A percentile compares a stretch with the other conserved stretches of the same genome.
These are phyloP conservation scores for Cryphonectria nitschkei DNA, from an alignment of 2,329 filamentous ascomycete genomes.

Conservation along the genomic window DNA sequence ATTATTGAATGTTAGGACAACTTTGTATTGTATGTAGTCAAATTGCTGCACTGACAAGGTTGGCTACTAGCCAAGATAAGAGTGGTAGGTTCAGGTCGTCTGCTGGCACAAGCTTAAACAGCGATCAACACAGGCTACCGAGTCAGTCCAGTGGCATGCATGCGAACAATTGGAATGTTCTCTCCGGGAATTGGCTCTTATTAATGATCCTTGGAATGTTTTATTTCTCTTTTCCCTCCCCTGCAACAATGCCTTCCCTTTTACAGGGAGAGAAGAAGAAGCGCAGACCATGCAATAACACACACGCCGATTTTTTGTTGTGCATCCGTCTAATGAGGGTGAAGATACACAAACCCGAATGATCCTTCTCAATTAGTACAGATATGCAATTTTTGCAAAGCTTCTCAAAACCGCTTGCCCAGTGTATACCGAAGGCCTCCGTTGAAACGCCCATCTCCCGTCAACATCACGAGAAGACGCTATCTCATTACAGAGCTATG, in stretches of 20 bases:
- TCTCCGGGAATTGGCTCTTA: background rate
- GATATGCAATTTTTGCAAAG: background rate
- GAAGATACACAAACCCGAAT: background rate
- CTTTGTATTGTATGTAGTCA: too few relatives aligned
- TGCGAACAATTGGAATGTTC: background rate
- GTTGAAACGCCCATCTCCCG: background rate
- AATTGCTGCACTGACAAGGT: too few relatives aligned
- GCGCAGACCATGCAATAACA: background rate
- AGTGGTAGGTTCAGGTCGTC: background rate
- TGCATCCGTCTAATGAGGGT: background rate
- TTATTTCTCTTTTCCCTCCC: too few relatives aligned
- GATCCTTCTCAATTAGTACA: constrained; percentile 1
- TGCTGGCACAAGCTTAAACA: background rate
- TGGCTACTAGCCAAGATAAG: background rate
- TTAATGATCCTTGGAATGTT: background rate
- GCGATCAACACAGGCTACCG: background rate
- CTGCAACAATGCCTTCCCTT: background rate
- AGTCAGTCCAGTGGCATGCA: background rate
- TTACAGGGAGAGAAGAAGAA: background rate
- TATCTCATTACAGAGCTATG: background rate
- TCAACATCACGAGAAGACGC: background rate
- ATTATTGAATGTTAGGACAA: too few relatives aligned
- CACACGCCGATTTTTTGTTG: background rate
- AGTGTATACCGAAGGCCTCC: background rate
- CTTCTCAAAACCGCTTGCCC: background rate